These are phyloP conservation scores for Lasiodiplodia gonubiensis DNA, from an alignment of 2,329 filamentous ascomycete species.

Conservation along the genomic window DNA sequence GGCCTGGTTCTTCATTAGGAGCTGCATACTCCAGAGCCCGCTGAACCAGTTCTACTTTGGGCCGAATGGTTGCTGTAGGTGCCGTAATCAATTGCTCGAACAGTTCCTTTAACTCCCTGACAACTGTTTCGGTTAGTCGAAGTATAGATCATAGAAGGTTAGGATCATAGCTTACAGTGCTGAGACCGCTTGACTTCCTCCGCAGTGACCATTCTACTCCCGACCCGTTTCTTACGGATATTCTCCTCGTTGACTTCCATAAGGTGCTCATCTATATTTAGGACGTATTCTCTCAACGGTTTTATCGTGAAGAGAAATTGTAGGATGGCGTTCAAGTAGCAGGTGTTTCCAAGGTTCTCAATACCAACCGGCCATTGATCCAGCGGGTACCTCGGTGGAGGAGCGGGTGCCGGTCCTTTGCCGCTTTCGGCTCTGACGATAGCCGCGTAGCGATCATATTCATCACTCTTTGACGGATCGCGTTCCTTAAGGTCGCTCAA, in stretches of 20 bases:
- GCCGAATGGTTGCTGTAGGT: conserved; percentile 47
- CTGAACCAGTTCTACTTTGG: conserved; percentile 16
- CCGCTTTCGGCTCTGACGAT: conserved; percentile 17
- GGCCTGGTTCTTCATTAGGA: background rate
- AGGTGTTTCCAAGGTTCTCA: conserved; percentile 95
- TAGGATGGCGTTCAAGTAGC: conserved; percentile 94
- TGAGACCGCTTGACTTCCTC: conserved; percentile 67
- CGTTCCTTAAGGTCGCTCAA: conserved; percentile 31
- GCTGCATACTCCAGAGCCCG: conserved; percentile 19
- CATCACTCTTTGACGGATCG: conserved; percentile 21
- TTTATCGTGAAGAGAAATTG: conserved; percentile 94
- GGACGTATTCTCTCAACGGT: conserved; percentile 78
- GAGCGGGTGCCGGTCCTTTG: conserved; percentile 22
- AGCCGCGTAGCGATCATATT: conserved; percentile 20
- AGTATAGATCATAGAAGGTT: conserved; percentile 43
- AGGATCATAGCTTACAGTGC: conserved; percentile 63
- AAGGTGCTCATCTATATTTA: conserved; percentile 74
- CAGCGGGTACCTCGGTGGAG: conserved; percentile 39
- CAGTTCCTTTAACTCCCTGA: conserved; percentile 72
- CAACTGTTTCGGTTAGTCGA: conserved; percentile 59
- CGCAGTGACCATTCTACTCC: conserved; percentile 69
- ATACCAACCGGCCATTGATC: conserved; percentile 78
- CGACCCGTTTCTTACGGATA: conserved; percentile 72
- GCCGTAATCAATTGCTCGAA: conserved; percentile 74
- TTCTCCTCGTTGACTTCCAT: conserved; percentile 69